A percentile compares a stretch with the other conserved stretches of the same genome.
These are phyloP conservation scores for Penicilliopsis zonata DNA, from an alignment of 495 filamentous ascomycete genomes.

Conservation along the genomic window DNA sequence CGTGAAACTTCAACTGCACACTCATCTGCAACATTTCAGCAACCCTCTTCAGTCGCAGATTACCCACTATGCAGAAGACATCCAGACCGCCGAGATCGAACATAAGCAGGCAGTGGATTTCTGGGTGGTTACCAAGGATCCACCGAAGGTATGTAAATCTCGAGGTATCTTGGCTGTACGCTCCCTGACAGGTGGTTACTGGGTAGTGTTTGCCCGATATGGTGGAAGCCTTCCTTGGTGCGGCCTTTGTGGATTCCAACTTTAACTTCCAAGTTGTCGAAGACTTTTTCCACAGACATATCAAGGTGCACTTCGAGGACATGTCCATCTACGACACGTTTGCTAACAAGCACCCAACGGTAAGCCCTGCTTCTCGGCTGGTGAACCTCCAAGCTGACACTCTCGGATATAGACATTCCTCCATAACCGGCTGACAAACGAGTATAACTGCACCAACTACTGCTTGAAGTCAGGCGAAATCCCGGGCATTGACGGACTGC, in stretches of 20 bases:
- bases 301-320: slow-evolving; percentile 73
- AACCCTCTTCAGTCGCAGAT: slow-evolving; percentile 49
- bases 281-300: slow-evolving; percentile 59
- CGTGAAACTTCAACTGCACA: slow-evolving; percentile 65
- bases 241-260: slow-evolving; percentile 81
- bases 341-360: slow-evolving; percentile 76
- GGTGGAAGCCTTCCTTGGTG: slow-evolving; percentile 81
- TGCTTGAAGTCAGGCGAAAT: slow-evolving; percentile 41
- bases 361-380: slow-evolving; percentile 11
- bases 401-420: slow-evolving; percentile 36
- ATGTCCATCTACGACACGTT: slow-evolving; percentile 83
- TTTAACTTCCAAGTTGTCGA: slow-evolving; percentile 67
- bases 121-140: slow-evolving; percentile 57
- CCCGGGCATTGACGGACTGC: slow-evolving; percentile 28
- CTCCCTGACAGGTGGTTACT: neutral
- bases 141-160: slow-evolving; percentile 52
- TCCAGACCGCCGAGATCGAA: slow-evolving; percentile 41
- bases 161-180: neutral
- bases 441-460: slow-evolving; percentile 42
- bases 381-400: neutral
- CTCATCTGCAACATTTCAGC: slow-evolving; percentile 54
- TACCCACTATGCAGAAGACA: slow-evolving; percentile 53
- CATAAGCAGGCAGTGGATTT: slow-evolving; percentile 56
- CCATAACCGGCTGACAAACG: slow-evolving; percentile 32
- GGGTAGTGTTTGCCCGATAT: slow-evolving; percentile 69